phyloP scores from a whole-genome alignment of 768 basidiomycete genomes.

The Butyriboletus loyo region DNA sequence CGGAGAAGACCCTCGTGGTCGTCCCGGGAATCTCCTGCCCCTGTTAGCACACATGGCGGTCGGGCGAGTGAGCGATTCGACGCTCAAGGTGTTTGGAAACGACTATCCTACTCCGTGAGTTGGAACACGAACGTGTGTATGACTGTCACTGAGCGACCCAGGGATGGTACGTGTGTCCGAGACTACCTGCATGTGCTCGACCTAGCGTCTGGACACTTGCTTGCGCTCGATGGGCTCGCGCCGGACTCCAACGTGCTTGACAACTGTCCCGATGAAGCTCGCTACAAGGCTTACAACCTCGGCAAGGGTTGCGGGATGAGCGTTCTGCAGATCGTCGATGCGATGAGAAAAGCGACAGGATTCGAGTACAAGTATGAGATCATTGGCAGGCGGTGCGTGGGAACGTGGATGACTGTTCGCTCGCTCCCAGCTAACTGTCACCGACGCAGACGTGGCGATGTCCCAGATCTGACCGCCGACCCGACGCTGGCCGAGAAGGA shows the following conservation, averaged over 20 bases:
- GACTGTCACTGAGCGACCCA: slow-evolving; percentile 25
- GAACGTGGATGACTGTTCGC: background rate
- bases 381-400: slow-evolving; percentile 79
- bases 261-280: slow-evolving; percentile 47
- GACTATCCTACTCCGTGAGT: slow-evolving; percentile 92
- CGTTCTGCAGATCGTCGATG: slow-evolving; percentile 90
- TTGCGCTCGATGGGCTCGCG: slow-evolving; percentile 81
- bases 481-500: slow-evolving; percentile 88
- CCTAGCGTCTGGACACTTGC: slow-evolving; percentile 89
- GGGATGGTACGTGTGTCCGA: slow-evolving; percentile 97
- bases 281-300: slow-evolving; percentile 94
- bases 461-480: slow-evolving; percentile 94
- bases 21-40: slow-evolving; percentile 92
- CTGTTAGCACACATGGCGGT: slow-evolving; percentile 93
- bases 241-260: slow-evolving; percentile 57
- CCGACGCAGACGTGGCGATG: slow-evolving; percentile 75
- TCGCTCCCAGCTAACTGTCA: background rate
- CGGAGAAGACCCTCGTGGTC: slow-evolving; percentile 94
- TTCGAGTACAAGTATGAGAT: slow-evolving; percentile 87
- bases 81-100: slow-evolving; percentile 87
- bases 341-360: slow-evolving; percentile 90
- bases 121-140: too few relatives aligned
- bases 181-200: slow-evolving; percentile 95
- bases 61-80: slow-evolving; percentile 72
- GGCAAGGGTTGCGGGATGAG: slow-evolving; percentile 91